phyloP scores from a whole-genome alignment of 1,284 basidiomycete genomes.

The Heliocybe sulcata region DNA sequence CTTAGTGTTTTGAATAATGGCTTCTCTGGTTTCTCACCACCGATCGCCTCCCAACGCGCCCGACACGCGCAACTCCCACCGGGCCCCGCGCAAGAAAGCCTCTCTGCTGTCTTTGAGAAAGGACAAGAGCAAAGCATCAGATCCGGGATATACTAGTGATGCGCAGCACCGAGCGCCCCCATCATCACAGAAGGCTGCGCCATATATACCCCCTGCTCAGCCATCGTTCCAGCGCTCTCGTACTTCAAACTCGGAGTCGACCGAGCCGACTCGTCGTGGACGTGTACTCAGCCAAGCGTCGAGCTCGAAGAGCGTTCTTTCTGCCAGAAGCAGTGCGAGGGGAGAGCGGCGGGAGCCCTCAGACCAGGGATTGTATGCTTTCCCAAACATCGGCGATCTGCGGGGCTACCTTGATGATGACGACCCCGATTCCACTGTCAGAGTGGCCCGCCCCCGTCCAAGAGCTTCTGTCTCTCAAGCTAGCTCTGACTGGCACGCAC shows the following conservation, averaged over 20 bases:
- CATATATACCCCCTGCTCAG: not conserved
- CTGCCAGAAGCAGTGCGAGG: not conserved
- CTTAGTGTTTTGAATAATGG: constrained; percentile 11
- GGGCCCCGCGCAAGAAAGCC: constrained; percentile 39
- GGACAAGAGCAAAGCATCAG: constrained; percentile 35
- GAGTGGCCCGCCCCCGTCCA: not conserved
- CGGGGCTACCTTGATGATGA: not conserved
- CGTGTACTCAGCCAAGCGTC: not conserved
- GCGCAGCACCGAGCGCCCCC: not conserved
- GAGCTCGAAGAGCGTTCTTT: not conserved
- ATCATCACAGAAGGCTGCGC: not conserved
- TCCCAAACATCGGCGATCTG: not conserved
- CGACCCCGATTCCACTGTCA: not conserved
- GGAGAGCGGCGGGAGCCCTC: not conserved
- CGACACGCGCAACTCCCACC: constrained; percentile 19
- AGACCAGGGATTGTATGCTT: not conserved
- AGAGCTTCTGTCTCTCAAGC: not conserved
- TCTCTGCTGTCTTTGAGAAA: constrained; percentile 48
- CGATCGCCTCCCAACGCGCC: constrained; percentile 10
- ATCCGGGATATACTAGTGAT: constrained; percentile 6
- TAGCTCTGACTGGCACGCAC: not conserved
- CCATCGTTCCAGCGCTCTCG: not conserved
- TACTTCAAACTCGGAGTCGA: not conserved
- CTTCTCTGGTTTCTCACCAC: constrained; percentile 16
- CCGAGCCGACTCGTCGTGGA: not conserved